Conservation (phyloP, 305 asterid genomes). For the Fraxinus dipetala region DNA sequence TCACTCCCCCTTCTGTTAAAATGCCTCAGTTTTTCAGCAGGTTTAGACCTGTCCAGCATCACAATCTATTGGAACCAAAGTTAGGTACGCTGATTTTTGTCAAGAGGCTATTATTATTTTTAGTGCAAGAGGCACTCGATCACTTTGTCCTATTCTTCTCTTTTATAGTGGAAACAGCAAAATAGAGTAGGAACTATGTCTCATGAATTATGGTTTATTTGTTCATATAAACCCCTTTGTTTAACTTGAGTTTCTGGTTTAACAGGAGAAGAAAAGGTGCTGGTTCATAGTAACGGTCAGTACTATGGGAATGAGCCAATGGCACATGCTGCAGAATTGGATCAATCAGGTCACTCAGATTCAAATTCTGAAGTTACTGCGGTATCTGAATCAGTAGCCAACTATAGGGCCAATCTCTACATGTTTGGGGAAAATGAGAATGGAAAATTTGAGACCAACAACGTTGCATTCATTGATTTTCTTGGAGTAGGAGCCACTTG, state of each 20-base stretch:
- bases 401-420: conserved; percentile 19
- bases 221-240: background rate
- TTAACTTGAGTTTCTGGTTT: background rate
- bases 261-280: background rate
- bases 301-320: conserved; percentile 9
- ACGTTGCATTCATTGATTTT: conserved; percentile 34
- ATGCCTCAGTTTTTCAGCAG: background rate
- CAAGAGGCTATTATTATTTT: background rate
- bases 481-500: conserved; percentile 40
- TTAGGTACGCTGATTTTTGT: conserved; percentile 3
- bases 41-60: background rate
- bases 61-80: background rate
- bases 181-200: background rate
- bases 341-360: conserved; percentile 19
- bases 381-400: conserved; percentile 29
- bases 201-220: background rate
- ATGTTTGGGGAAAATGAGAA: conserved; percentile 13
- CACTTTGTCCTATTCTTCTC: background rate
- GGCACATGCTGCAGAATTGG: background rate
- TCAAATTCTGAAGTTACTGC: conserved; percentile 26
- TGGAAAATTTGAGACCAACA: conserved; percentile 8
- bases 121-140: background rate
- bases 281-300: background rate
- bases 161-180: background rate
- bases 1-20: conserved; percentile 23